These are phyloP conservation scores for Zostera marina DNA, from an alignment of 116 monocot genomes.

Conservation along the genomic window DNA sequence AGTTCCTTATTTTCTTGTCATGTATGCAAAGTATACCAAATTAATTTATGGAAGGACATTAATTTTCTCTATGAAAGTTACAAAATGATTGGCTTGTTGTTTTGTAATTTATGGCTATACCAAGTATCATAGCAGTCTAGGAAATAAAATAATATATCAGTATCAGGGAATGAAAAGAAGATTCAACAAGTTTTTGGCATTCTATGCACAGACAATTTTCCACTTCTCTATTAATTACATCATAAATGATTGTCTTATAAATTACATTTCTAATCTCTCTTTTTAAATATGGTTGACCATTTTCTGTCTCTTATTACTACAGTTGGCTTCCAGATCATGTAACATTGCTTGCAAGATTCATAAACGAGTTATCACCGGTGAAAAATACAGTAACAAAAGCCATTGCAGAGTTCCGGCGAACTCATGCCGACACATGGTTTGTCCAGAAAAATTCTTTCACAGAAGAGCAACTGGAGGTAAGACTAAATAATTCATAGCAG, in stretches of 20 bases:
- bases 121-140: too few relatives aligned
- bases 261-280: not conserved
- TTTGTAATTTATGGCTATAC: too few relatives aligned
- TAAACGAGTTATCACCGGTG: slow-evolving; percentile 62
- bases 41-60: not conserved
- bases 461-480: slow-evolving; percentile 95
- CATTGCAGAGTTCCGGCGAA: slow-evolving; percentile 84
- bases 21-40: not conserved
- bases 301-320: slow-evolving; percentile 8
- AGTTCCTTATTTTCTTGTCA: not conserved
- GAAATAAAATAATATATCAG: too few relatives aligned
- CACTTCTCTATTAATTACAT: too few relatives aligned
- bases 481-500: not conserved
- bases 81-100: too few relatives aligned
- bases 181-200: too few relatives aligned
- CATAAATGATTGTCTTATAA: too few relatives aligned
- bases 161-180: too few relatives aligned
- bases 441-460: slow-evolving; percentile 78
- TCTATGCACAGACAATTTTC: too few relatives aligned
- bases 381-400: slow-evolving; percentile 79
- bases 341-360: slow-evolving; percentile 71
- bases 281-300: not conserved
- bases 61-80: not conserved
- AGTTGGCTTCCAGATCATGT: slow-evolving; percentile 96
- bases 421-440: slow-evolving; percentile 91